These are phyloP conservation scores for Silene vulgaris DNA, from an alignment of 179 eudicot genomes.

Conservation along the genomic window DNA sequence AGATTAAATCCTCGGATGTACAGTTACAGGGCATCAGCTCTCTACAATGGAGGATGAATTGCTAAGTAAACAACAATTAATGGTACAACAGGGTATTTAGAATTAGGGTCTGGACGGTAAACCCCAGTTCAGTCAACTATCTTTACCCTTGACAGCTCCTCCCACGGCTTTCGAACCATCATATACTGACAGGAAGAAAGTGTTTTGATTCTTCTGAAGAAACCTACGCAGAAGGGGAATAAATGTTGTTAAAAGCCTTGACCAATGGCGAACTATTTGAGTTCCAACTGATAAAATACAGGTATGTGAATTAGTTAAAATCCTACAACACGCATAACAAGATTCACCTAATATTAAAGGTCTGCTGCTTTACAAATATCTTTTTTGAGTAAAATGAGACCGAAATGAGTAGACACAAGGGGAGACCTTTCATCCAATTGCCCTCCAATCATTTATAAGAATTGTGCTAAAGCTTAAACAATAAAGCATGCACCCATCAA, in stretches of 20 bases:
- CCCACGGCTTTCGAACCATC: conserved; percentile 43
- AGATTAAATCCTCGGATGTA: background rate
- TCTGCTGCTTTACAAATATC: too few species aligned
- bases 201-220: conserved; percentile 70
- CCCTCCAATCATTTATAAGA: background rate
- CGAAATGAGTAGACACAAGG: too few species aligned
- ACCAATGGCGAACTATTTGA: background rate
- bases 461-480: background rate
- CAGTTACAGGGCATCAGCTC: background rate
- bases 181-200: conserved; percentile 60
- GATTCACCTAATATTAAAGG: too few species aligned
- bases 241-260: background rate
- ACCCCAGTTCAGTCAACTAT: conserved; percentile 38
- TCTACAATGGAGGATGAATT: background rate
- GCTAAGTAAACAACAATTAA: conserved; percentile 14
- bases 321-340: background rate
- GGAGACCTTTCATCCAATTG: background rate
- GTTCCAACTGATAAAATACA: background rate
- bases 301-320: background rate
- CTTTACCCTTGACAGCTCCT: conserved; percentile 50
- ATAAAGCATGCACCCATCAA: background rate
- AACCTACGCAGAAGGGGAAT: conserved; percentile 38
- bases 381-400: too few species aligned
- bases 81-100: conserved; percentile 14
- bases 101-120: background rate